A percentile compares a stretch with the other conserved stretches of the same genome.
Evolutionary conservation across 2,329 filamentous ascomycete genomes (phyloP).

Genomic region (Diaporthe sp.): DNA sequence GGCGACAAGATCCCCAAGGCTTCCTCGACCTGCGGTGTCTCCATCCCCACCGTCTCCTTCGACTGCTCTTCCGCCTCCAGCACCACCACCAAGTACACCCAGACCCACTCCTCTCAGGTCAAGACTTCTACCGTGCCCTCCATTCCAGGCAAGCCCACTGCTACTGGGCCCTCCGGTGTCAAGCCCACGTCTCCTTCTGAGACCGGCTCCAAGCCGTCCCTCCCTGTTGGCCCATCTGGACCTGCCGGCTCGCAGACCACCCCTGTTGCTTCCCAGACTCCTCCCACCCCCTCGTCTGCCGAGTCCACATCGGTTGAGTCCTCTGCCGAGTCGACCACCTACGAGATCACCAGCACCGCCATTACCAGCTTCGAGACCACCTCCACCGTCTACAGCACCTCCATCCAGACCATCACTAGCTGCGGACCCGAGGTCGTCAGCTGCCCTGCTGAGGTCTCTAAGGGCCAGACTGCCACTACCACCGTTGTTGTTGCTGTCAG

Average conservation of each 20-base stretch:
- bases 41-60: constrained; percentile 82
- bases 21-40: constrained; percentile 74
- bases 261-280: constrained; percentile 36
- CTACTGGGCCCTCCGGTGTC: constrained; percentile 16
- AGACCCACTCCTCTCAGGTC: constrained; percentile 40
- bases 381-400: constrained; percentile 57
- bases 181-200: constrained; percentile 40
- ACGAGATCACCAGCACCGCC: constrained; percentile 41
- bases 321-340: constrained; percentile 37
- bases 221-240: constrained; percentile 30
- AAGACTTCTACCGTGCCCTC: constrained; percentile 41
- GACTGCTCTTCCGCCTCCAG: constrained; percentile 69
- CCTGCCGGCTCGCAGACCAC: constrained; percentile 32
- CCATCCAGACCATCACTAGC: constrained; percentile 67
- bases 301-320: constrained; percentile 42
- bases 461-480: constrained; percentile 53
- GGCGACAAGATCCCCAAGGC: constrained; percentile 61
- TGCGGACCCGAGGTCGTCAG: constrained; percentile 64
- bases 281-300: constrained; percentile 34
- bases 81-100: constrained; percentile 46
- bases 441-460: constrained; percentile 25
- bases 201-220: constrained; percentile 41
- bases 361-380: constrained; percentile 48
- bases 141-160: constrained; percentile 15
- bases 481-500: constrained; percentile 65